Conservation (phyloP, 768 basidiomycete species). For the Rossbeevera mucosa region DNA sequence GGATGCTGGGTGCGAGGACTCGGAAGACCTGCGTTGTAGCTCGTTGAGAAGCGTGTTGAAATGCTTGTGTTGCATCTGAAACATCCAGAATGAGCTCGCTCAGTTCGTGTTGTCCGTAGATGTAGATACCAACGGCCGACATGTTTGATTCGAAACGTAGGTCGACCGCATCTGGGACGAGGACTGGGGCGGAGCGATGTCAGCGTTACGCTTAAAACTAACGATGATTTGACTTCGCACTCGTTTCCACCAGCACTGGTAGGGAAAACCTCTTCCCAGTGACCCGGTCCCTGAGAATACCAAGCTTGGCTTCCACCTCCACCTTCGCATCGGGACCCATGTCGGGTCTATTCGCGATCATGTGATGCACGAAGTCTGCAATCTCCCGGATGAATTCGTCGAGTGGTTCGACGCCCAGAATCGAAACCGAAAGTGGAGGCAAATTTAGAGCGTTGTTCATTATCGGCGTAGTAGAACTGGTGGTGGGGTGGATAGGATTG, state of each 20-base stretch:
- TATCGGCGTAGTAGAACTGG: slow-evolving; percentile 11
- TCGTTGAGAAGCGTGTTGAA: slow-evolving; percentile 86
- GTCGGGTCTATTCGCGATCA: slow-evolving; percentile 54
- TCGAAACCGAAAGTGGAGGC: slow-evolving; percentile 70
- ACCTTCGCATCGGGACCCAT: slow-evolving; percentile 47
- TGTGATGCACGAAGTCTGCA: slow-evolving; percentile 82
- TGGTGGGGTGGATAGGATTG: slow-evolving; percentile 7
- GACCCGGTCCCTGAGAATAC: slow-evolving; percentile 57
- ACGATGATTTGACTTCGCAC: slow-evolving; percentile 44
- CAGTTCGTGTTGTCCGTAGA: background rate
- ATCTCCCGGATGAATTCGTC: slow-evolving; percentile 93
- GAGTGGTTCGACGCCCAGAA: slow-evolving; percentile 83
- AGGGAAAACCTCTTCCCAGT: slow-evolving; percentile 56
- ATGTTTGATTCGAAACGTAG: slow-evolving; percentile 90
- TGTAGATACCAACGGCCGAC: slow-evolving; percentile 59
- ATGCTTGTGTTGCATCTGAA: slow-evolving; percentile 79
- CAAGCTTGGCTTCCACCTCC: slow-evolving; percentile 91
- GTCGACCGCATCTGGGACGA: slow-evolving; percentile 56
- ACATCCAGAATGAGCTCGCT: slow-evolving; percentile 11
- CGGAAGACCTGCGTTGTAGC: slow-evolving; percentile 55
- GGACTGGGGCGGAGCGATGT: slow-evolving; percentile 44
- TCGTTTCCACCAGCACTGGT: slow-evolving; percentile 79
- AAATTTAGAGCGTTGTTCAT: slow-evolving; percentile 33
- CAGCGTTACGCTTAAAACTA: background rate
- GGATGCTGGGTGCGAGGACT: slow-evolving; percentile 48